phyloP scores from a whole-genome alignment of 2,329 filamentous ascomycete genomes.

The Fusarium praegraminearum region DNA sequence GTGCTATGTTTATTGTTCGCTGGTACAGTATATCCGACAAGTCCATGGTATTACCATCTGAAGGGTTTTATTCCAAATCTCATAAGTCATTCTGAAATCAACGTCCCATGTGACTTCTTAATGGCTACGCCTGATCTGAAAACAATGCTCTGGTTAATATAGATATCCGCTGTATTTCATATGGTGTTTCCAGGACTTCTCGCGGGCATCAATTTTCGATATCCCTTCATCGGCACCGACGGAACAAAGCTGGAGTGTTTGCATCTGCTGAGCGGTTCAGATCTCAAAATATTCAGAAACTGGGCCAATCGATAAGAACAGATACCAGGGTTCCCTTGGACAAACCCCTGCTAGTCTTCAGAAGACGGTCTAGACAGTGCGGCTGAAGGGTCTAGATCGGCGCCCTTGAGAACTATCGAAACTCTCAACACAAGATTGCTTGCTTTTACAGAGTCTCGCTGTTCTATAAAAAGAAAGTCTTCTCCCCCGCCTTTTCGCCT shows the following conservation, averaged over 20 bases:
- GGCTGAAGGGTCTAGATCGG: neutral
- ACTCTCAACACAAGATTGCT: neutral
- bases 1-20: too few species aligned
- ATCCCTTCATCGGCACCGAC: neutral
- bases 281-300: accelerated
- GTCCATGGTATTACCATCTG: too few species aligned
- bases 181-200: accelerated
- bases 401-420: neutral
- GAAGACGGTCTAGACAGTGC: neutral
- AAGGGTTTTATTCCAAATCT: too few species aligned
- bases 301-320: neutral
- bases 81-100: too few species aligned
- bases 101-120: too few species aligned
- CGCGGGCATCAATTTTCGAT: accelerated
- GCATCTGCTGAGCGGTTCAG: neutral
- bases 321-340: neutral
- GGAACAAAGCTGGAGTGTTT: neutral
- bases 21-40: too few species aligned
- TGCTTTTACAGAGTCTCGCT: neutral
- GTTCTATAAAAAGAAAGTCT: neutral
- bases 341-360: neutral
- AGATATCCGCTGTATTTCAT: too few species aligned
- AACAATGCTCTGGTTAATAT: too few species aligned
- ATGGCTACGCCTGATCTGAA: too few species aligned
- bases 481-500: neutral